Evolutionary conservation across 2,329 filamentous ascomycete genomes (phyloP).

Genomic region (Venturia aucupariae): DNA sequence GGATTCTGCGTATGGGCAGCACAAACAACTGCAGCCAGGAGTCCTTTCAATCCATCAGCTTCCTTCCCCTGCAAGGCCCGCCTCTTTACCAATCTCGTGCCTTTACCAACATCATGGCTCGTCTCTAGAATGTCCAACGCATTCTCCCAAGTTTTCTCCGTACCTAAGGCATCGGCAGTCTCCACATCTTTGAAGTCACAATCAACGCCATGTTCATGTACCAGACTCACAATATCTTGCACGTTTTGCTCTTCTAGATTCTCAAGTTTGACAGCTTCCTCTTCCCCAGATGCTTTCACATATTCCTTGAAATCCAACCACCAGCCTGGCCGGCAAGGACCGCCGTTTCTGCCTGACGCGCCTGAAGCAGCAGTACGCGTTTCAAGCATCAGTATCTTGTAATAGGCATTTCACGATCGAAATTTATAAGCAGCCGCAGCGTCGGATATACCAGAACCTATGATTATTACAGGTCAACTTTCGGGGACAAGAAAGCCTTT

Average conservation of each 20-base stretch:
- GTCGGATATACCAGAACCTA: slow-evolving; percentile 72
- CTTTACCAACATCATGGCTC: not conserved
- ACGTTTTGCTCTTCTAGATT: slow-evolving; percentile 21
- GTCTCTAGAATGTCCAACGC: not conserved
- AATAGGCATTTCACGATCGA: slow-evolving; percentile 30
- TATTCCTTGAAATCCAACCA: slow-evolving; percentile 20
- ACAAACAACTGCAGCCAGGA: slow-evolving; percentile 20
- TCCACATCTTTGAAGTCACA: slow-evolving; percentile 16
- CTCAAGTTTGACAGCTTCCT: slow-evolving; percentile 21
- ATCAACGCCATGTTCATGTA: slow-evolving; percentile 1
- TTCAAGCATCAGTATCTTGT: slow-evolving; percentile 59
- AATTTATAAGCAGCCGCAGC: slow-evolving; percentile 52
- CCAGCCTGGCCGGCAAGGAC: slow-evolving; percentile 26
- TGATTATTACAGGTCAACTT: slow-evolving; percentile 57
- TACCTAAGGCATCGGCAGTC: slow-evolving; percentile 19
- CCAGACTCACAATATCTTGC: not conserved
- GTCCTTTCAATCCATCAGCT: slow-evolving; percentile 14
- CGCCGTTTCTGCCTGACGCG: slow-evolving; percentile 40
- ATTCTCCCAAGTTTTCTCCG: slow-evolving; percentile 12
- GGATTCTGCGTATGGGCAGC: not conserved
- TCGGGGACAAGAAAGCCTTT: slow-evolving; percentile 45
- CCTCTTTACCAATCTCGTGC: not conserved
- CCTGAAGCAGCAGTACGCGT: slow-evolving; percentile 73
- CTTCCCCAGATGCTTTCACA: slow-evolving; percentile 19
- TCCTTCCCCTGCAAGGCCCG: not conserved